A percentile compares a stretch with the other conserved stretches of the same genome.
Evolutionary conservation across 805 yeast genomes (phyloP).

Genomic region (Yarrowia sp.): DNA sequence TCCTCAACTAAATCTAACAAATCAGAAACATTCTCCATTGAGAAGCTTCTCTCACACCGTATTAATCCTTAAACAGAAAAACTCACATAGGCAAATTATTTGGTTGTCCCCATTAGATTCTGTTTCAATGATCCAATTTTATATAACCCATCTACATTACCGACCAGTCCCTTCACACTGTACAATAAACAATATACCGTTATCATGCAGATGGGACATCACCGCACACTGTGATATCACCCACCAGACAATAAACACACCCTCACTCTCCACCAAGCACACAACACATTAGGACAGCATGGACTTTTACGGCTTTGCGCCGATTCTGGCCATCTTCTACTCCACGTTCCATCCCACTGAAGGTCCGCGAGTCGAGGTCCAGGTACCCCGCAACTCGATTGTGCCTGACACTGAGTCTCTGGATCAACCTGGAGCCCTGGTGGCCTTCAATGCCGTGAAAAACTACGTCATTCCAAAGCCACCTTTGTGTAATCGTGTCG

Average conservation of each 20-base stretch:
- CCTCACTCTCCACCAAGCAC: neutral
- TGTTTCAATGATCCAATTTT: too few species aligned
- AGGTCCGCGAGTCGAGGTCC: slow-evolving; percentile 87
- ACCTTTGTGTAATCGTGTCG: slow-evolving; percentile 75
- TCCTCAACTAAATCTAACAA: neutral
- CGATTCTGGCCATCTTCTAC: slow-evolving; percentile 84
- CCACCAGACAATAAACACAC: neutral
- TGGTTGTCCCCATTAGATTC: too few species aligned
- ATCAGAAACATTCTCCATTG: too few species aligned
- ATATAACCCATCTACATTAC: too few species aligned
- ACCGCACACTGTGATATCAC: neutral
- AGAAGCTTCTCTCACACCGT: too few species aligned
- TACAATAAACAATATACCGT: too few species aligned
- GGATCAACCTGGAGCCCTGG: slow-evolving; percentile 43
- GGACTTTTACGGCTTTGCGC: slow-evolving; percentile 60
- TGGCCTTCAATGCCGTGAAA: slow-evolving; percentile 80
- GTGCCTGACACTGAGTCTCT: slow-evolving; percentile 39
- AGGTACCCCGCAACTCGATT: slow-evolving; percentile 78
- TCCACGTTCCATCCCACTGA: slow-evolving; percentile 93
- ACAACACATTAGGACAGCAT: neutral
- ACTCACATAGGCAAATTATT: too few species aligned
- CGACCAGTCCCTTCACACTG: too few species aligned
- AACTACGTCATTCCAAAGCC: slow-evolving; percentile 94
- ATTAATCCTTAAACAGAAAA: too few species aligned
- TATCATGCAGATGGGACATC: neutral